A percentile compares a stretch with the other conserved stretches of the same genome.
phyloP scores from a whole-genome alignment of 495 filamentous ascomycete genomes.

The Aspergillus nanangensis region DNA sequence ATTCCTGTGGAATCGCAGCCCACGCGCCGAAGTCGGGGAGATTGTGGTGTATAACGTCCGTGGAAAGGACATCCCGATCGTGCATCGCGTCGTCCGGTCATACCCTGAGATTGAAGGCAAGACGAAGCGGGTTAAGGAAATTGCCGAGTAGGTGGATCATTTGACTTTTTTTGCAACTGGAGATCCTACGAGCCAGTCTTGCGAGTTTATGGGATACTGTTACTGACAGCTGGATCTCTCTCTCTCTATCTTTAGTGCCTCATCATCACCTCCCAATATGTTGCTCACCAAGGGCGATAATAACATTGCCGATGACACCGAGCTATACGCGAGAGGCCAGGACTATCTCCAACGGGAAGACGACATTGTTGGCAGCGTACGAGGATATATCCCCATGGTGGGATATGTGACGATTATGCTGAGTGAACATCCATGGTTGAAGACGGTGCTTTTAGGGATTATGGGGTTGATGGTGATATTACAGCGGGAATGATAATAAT shows the following conservation, averaged over 20 bases:
- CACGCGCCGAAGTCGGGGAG: constrained; percentile 66
- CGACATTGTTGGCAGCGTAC: constrained; percentile 91
- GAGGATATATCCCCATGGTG: constrained; percentile 91
- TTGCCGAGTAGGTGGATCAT: constrained; percentile 24
- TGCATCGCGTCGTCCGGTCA: constrained; percentile 77
- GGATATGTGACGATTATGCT: constrained; percentile 98
- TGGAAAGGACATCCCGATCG: constrained; percentile 86
- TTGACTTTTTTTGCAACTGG: constrained; percentile 1
- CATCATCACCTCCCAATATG: constrained; percentile 25
- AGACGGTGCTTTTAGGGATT: constrained; percentile 85
- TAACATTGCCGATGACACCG: constrained; percentile 89
- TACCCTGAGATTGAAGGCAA: constrained; percentile 51
- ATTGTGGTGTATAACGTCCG: constrained; percentile 84
- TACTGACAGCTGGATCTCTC: no score
- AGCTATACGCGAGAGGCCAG: constrained; percentile 83
- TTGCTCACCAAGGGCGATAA: constrained; percentile 99
- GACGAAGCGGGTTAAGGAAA: constrained; percentile 36
- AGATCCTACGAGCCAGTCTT: neutral
- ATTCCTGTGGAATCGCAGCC: constrained; percentile 88
- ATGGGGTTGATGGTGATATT: constrained; percentile 95
- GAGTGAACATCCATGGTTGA: constrained; percentile 95
- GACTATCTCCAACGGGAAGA: constrained; percentile 75
- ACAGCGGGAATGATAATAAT: constrained; percentile 42
- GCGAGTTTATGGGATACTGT: no score
- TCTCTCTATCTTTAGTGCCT: constrained; percentile 15